A percentile compares a stretch with the other conserved stretches of the same genome.
phyloP scores from a whole-genome alignment of 1,139 yeast genomes.

The Magnusiomyces ingens region DNA sequence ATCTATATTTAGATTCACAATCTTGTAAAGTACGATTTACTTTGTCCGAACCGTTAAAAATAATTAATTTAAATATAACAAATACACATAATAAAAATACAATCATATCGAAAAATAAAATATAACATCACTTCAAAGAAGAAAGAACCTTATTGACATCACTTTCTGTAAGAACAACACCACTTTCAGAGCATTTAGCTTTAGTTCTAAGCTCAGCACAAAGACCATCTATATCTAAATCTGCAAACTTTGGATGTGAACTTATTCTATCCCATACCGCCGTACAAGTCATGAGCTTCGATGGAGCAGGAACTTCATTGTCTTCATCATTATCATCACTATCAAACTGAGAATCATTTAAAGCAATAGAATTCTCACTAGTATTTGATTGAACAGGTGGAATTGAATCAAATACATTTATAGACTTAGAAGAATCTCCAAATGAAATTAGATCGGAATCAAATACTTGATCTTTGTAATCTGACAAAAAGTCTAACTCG shows the following conservation, averaged over 20 bases:
- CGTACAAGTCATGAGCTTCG: constrained; percentile 58
- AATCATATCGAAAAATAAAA: constrained; percentile 3
- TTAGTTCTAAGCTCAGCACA: constrained; percentile 81
- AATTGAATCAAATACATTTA: not conserved
- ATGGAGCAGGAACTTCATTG: constrained; percentile 27
- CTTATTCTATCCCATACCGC: constrained; percentile 97
- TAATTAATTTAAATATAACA: not conserved
- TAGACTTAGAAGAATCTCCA: constrained; percentile 17
- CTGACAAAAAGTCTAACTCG: constrained; percentile 31
- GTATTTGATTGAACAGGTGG: constrained; percentile 24
- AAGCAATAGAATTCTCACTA: constrained; percentile 29
- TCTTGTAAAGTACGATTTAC: constrained; percentile 51
- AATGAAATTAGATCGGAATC: constrained; percentile 30
- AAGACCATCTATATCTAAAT: constrained; percentile 86
- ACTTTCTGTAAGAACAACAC: constrained; percentile 73
- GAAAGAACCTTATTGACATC: constrained; percentile 67
- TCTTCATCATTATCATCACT: constrained; percentile 28
- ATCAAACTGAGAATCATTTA: not conserved
- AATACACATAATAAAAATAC: not conserved
- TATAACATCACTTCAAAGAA: constrained; percentile 15
- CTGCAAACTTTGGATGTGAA: constrained; percentile 87
- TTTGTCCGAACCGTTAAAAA: constrained; percentile 56
- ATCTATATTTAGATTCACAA: constrained; percentile 35
- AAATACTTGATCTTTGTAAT: constrained; percentile 33
- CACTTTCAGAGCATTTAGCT: constrained; percentile 93